These are phyloP conservation scores for Aspergillus carlsbadensis DNA, from an alignment of 495 filamentous ascomycete genomes.

Conservation along the genomic window DNA sequence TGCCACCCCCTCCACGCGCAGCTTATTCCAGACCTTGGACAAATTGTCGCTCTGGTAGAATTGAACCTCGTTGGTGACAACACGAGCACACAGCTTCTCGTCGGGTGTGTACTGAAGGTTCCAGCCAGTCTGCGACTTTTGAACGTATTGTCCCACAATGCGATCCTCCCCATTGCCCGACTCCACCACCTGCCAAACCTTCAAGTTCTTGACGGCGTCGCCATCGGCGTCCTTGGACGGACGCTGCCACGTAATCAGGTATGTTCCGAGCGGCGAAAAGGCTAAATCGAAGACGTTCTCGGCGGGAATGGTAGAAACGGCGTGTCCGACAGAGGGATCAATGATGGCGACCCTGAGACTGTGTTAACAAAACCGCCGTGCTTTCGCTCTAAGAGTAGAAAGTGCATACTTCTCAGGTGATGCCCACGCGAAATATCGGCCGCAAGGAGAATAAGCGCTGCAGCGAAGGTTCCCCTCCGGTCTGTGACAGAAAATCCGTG, in stretches of 20 bases:
- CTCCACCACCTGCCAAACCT: slow-evolving; percentile 82
- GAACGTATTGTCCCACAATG: slow-evolving; percentile 85
- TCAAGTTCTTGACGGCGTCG: slow-evolving; percentile 90
- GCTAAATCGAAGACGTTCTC: slow-evolving; percentile 88
- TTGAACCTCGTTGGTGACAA: slow-evolving; percentile 95
- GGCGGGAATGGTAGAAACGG: slow-evolving; percentile 70
- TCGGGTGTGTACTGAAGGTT: slow-evolving; percentile 95
- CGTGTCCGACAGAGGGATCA: slow-evolving; percentile 76
- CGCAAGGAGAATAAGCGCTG: slow-evolving; percentile 89
- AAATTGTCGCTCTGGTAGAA: slow-evolving; percentile 89
- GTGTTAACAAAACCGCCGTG: slow-evolving; percentile 1
- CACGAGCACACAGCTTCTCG: slow-evolving; percentile 86
- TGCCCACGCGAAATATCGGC: slow-evolving; percentile 94
- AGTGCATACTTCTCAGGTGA: slow-evolving; percentile 71
- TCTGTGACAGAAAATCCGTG: slow-evolving; percentile 38
- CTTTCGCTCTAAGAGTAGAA: neutral
- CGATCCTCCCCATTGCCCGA: slow-evolving; percentile 48
- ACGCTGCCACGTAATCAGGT: slow-evolving; percentile 95
- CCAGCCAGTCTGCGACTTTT: slow-evolving; percentile 94
- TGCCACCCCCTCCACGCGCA: slow-evolving; percentile 85
- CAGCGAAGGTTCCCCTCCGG: slow-evolving; percentile 94
- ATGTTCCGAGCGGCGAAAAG: slow-evolving; percentile 90
- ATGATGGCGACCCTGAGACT: slow-evolving; percentile 70
- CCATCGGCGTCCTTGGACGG: slow-evolving; percentile 89
- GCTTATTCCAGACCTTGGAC: slow-evolving; percentile 86